phyloP scores from a whole-genome alignment of 257 asterid genomes.

The Buddleja alternifolia region DNA sequence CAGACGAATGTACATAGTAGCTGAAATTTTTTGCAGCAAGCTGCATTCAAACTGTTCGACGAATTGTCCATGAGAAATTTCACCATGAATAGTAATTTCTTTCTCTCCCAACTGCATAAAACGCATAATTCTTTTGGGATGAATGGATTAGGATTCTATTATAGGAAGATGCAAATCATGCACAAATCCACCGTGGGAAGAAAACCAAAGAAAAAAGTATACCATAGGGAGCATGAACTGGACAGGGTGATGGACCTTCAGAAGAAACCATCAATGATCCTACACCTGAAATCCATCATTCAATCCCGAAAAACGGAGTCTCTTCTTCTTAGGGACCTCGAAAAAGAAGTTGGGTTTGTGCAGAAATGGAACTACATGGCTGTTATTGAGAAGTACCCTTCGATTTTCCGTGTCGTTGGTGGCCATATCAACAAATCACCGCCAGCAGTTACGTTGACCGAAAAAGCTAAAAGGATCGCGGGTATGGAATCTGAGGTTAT shows the following conservation, averaged over 20 bases:
- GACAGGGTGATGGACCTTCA: conserved; percentile 89
- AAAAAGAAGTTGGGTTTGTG: conserved; percentile 89
- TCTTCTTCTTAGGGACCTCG: conserved; percentile 89
- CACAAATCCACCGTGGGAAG: conserved; percentile 61
- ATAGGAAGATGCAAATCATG: conserved; percentile 49
- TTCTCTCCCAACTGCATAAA: conserved; percentile 25
- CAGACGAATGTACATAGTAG: not conserved
- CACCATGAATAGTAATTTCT: conserved; percentile 29
- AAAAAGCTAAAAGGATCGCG: conserved; percentile 71
- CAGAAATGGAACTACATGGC: conserved; percentile 93
- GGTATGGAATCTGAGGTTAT: conserved; percentile 54
- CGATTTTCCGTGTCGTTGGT: conserved; percentile 65
- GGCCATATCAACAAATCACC: conserved; percentile 54
- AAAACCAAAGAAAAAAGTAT: conserved; percentile 78
- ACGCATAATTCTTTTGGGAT: conserved; percentile 19
- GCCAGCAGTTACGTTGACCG: conserved; percentile 67
- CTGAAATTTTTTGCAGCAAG: not conserved
- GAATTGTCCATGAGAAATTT: conserved; percentile 33
- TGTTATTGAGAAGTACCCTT: conserved; percentile 74
- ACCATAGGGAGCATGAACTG: conserved; percentile 75
- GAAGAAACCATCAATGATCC: conserved; percentile 76
- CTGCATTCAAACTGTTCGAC: conserved; percentile 45
- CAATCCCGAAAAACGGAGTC: conserved; percentile 65
- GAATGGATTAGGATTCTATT: conserved; percentile 16
- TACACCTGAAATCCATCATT: conserved; percentile 69